A percentile compares a stretch with the other conserved stretches of the same genome.
Evolutionary conservation across 139 green algal genomes (phyloP).

Genomic region (Chlamydomonas urium): DNA sequence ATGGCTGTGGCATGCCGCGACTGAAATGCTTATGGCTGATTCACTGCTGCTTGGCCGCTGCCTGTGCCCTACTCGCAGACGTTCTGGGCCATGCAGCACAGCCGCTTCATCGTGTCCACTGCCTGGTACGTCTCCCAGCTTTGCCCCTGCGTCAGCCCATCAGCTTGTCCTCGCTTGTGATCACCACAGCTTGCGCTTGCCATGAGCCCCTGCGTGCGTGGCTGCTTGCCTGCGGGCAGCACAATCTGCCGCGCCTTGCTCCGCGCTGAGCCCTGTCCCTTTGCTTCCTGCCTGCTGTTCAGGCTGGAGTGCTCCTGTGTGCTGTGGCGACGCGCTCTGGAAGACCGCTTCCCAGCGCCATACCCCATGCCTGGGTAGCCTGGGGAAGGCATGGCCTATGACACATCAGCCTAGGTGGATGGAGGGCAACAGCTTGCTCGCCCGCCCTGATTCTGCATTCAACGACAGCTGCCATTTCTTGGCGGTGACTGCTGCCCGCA

Average conservation of each 20-base stretch:
- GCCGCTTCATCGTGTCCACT: constrained; percentile 39
- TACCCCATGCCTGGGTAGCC: background rate
- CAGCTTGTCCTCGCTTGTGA: background rate
- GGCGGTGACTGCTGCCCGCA: no score
- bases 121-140: constrained; percentile 36
- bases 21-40: background rate
- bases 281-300: background rate
- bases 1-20: background rate
- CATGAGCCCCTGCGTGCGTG: background rate
- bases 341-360: constrained; percentile 49
- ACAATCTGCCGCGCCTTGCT: no score
- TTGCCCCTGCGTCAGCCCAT: background rate
- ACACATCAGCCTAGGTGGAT: no score
- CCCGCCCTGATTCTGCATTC: no score
- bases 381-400: no score
- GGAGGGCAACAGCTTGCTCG: no score
- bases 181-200: background rate
- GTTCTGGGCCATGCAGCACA: constrained; percentile 43
- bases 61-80: constrained; percentile 19
- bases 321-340: constrained; percentile 53
- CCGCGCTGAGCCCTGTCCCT: no score
- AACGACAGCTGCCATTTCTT: no score
- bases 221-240: no score
- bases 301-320: constrained; percentile 64
- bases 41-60: background rate